Evolutionary conservation across 192 early-diverging fungal species (phyloP), one percentile per base, ranked within the genome.

Genomic region (Coemansia sp.): DNA sequence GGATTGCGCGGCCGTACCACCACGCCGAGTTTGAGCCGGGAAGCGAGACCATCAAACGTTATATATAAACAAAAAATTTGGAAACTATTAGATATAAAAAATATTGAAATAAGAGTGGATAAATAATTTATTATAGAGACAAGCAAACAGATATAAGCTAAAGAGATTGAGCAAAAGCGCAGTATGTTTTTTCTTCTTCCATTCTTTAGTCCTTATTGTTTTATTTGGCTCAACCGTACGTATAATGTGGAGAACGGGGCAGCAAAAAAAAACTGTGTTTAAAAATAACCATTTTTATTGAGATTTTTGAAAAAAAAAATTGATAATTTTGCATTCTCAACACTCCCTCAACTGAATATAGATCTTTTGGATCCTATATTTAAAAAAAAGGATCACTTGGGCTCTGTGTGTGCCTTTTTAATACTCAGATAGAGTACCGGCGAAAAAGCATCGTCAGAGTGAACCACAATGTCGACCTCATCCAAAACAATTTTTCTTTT

Each of bases 371-470:
- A 56, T n/a, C 31, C 12, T 55, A 4, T 29, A 55, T 55, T 18
- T 4, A 8, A 55, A 55, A 55, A 49, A 52, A 7, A 4, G n/a
- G n/a, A 18, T 30, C 17, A 30, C n/a, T 55, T 55, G n/a, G 52
- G 52, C 18, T 60, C 22, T n/a, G 90, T 25, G 34, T 87, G 85
- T 7, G 90, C 76, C 55, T 87, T 74, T 58, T 84, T 88, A 63
- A 96, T 85, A 30, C 75, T 67, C 63, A 96, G 74, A 68, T 97
- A 97, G 14, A 89, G 86, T 0, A 97, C 95, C 30, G 88, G 86
- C 8, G 94, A 93, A 68, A 90, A 86, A 0, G 86, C 87, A 64
- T 95, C 92, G 32, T 94, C 88, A 1, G 90, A 92, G 71, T 97
- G 94, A 16, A 87, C 77, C 10, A 96, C 76, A 0, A 77, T 80